These are phyloP conservation scores for Crataegus laevigata DNA, from an alignment of 306 rosid genomes.

Conservation along the genomic window DNA sequence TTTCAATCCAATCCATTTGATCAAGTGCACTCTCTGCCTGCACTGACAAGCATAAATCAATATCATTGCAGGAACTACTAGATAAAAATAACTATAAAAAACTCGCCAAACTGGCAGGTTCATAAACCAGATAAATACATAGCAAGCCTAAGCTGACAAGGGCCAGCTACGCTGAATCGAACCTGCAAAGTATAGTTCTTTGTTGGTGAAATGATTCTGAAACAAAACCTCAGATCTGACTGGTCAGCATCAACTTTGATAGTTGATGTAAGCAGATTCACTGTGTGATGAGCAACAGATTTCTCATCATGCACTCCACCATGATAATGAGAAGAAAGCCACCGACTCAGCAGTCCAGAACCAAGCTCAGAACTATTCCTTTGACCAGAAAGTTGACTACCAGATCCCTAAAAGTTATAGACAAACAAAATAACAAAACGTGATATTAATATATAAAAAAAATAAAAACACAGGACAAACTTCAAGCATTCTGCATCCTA, in stretches of 20 bases:
- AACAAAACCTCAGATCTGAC: slow-evolving; percentile 96
- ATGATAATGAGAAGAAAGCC: slow-evolving; percentile 95
- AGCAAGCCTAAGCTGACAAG: neutral
- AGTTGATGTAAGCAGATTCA: slow-evolving; percentile 94
- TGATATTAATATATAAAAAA: neutral
- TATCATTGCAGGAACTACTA: slow-evolving; percentile 32
- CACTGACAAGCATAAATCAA: slow-evolving; percentile 68
- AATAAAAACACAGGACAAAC: neutral
- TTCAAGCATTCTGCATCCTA: slow-evolving; percentile 12
- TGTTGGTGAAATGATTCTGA: slow-evolving; percentile 97
- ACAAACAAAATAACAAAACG: slow-evolving; percentile 14
- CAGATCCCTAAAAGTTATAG: slow-evolving; percentile 56
- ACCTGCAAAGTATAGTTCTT: slow-evolving; percentile 99
- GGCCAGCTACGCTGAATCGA: slow-evolving; percentile 22
- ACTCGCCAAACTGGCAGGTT: slow-evolving; percentile 3
- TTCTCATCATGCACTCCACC: slow-evolving; percentile 99
- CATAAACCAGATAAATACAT: neutral
- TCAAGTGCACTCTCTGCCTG: slow-evolving; percentile 99
- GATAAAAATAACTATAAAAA: slow-evolving; percentile 14
- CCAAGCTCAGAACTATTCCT: slow-evolving; percentile 99
- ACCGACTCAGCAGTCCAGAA: slow-evolving; percentile 94
- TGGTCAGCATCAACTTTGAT: slow-evolving; percentile 99
- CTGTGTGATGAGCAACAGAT: slow-evolving; percentile 98
- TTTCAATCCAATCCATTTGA: slow-evolving; percentile 99
- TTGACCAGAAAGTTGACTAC: slow-evolving; percentile 80